Base-by-base conservation (phyloP, 2,329 filamentous ascomycete genomes). In the Beauveria brongniartii region DNA sequence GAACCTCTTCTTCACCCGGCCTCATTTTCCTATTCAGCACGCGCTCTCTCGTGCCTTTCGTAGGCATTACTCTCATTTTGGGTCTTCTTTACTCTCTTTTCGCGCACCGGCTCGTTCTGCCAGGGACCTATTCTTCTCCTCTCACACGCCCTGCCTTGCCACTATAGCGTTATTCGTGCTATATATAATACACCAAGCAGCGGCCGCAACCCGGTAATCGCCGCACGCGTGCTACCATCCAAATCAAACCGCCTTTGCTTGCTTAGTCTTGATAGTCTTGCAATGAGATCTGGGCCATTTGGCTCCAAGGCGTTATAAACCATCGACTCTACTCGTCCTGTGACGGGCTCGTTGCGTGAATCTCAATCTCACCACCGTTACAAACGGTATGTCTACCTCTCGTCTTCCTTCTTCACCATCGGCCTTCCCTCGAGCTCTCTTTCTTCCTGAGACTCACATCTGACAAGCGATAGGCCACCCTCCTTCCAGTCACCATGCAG, bases 391-490 rank as follows among this genome's bases (percentile, higher is more conserved):
- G 52, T 41, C 30, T 22, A 9, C 28, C 8, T 22, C 53, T 40
- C 40, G 5, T 22, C 26, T 12, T 16, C 22, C n/a, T 4, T 30
- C 24, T 40, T 58, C 47, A 37, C 52, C 18, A 55, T 50, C 10
- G 28, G 7, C 43, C 12, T 14, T 7, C n/a, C 44, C 26, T 28
- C 4, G 5, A 28, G 22, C 20, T 34, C 26, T 14, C 8, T 44
- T 34, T n/a, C 9, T 30, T 9, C 18, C 59, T 20, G 9, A 6
- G 16, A 20, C 14, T 61, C 47, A 44, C 54, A 37, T 41, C 58
- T 67, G 53, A 65, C 62, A 52, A 41, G 20, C 30, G 61, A 63
- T 73, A 73, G 68, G 61, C 69, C 67, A 63, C 63, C 66, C 62
- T 66, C 65, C 54, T 57, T 28, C 12, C 68, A 52, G 68, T 63